phyloP scores from a whole-genome alignment of 2,329 filamentous ascomycete genomes.

The Aspergillus udagawae region DNA sequence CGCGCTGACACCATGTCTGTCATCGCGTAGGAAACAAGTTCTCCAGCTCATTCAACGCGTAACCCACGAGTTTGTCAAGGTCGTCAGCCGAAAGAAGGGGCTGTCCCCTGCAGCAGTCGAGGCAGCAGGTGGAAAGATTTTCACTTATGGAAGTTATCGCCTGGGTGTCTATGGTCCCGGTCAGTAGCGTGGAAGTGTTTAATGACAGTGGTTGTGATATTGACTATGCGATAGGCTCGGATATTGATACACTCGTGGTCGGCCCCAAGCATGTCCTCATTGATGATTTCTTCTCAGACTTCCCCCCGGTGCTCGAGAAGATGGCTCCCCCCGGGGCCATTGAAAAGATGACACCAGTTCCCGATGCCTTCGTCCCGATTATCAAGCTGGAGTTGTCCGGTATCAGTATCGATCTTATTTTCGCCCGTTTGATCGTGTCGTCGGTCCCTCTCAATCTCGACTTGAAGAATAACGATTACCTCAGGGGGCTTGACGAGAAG shows the following conservation, averaged over 20 bases:
- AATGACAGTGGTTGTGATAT: neutral
- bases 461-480: conserved; percentile 75
- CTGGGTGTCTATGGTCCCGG: conserved; percentile 86
- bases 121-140: conserved; percentile 84
- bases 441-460: conserved; percentile 69
- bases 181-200: conserved; percentile 25
- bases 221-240: conserved; percentile 60
- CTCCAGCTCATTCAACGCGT: conserved; percentile 74
- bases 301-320: conserved; percentile 72
- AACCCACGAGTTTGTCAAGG: conserved; percentile 79
- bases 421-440: conserved; percentile 68
- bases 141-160: conserved; percentile 93
- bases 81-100: conserved; percentile 69
- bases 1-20: conserved; percentile 6
- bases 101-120: conserved; percentile 74
- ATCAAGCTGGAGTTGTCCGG: conserved; percentile 92
- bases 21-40: conserved; percentile 59
- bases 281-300: conserved; percentile 87
- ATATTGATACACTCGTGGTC: conserved; percentile 95
- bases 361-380: conserved; percentile 90
- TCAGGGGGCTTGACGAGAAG: conserved; percentile 80
- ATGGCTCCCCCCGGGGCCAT: conserved; percentile 77
- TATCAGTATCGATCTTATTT: conserved; percentile 94
- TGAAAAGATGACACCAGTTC: conserved; percentile 77
- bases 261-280: conserved; percentile 84